These are phyloP conservation scores for Aureobasidium leucospermi DNA, from an alignment of 2,329 filamentous ascomycete species.

Conservation along the genomic window DNA sequence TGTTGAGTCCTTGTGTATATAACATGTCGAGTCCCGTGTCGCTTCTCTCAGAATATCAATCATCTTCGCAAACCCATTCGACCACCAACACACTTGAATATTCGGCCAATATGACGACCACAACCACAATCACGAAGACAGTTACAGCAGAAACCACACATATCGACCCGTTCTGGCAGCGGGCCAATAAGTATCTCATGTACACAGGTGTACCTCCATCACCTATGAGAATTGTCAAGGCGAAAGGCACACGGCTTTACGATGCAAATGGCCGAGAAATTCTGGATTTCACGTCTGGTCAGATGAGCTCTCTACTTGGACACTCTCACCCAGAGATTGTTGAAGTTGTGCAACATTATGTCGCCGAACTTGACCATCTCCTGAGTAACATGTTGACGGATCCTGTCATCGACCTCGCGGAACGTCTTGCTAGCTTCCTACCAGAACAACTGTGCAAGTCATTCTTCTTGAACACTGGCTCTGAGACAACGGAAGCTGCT, in stretches of 20 bases:
- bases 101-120: too few species aligned
- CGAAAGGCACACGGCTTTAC: conserved; percentile 41
- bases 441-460: conserved; percentile 46
- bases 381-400: conserved; percentile 52
- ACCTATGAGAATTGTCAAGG: conserved; percentile 37
- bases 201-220: conserved; percentile 36
- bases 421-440: conserved; percentile 43
- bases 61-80: too few species aligned
- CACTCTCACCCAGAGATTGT: conserved; percentile 54
- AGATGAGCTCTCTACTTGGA: conserved; percentile 54
- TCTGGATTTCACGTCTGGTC: conserved; percentile 54
- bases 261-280: conserved; percentile 37
- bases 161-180: background rate
- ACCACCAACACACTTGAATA: too few species aligned
- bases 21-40: too few species aligned
- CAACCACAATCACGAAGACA: too few species aligned
- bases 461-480: conserved; percentile 52
- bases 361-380: conserved; percentile 49
- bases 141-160: too few species aligned
- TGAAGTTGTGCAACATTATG: conserved; percentile 43
- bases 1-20: too few species aligned
- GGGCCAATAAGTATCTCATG: conserved; percentile 30
- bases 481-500: conserved; percentile 51
- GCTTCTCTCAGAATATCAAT: too few species aligned
- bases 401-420: conserved; percentile 49